Percentiles rank a stretch among this genome's conserved stretches.
These are phyloP conservation scores for Exophiala bonariae DNA, from an alignment of 2,329 filamentous ascomycete species.

Conservation along the genomic window DNA sequence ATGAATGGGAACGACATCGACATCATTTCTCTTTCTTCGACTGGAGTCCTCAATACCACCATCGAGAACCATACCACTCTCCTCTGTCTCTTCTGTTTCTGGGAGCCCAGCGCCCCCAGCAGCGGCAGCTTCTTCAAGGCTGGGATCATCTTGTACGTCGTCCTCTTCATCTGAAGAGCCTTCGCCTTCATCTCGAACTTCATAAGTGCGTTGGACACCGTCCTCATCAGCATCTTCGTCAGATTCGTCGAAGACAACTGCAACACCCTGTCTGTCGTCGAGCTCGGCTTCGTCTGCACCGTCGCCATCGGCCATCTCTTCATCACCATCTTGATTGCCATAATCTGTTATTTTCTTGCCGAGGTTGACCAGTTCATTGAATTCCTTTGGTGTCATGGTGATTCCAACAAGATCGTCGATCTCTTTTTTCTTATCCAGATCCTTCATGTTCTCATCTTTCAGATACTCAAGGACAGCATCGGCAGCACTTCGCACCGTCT, in stretches of 20 bases:
- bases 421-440: slow-evolving; percentile 97
- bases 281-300: slow-evolving; percentile 71
- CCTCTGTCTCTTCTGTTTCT: slow-evolving; percentile 52
- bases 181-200: slow-evolving; percentile 78
- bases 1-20: slow-evolving; percentile 69
- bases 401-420: slow-evolving; percentile 90
- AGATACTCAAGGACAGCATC: slow-evolving; percentile 88
- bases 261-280: slow-evolving; percentile 93
- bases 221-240: slow-evolving; percentile 78
- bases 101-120: slow-evolving; percentile 44
- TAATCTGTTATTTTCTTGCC: slow-evolving; percentile 99
- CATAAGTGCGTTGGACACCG: slow-evolving; percentile 72
- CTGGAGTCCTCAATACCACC: slow-evolving; percentile 54
- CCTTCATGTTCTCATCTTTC: slow-evolving; percentile 94
- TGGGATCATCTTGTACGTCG: slow-evolving; percentile 61
- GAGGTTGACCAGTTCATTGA: slow-evolving; percentile 93
- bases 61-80: slow-evolving; percentile 75
- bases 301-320: slow-evolving; percentile 73
- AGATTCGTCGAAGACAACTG: slow-evolving; percentile 92
- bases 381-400: slow-evolving; percentile 80
- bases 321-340: slow-evolving; percentile 92
- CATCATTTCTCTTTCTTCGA: slow-evolving; percentile 47
- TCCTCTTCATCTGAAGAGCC: slow-evolving; percentile 73
- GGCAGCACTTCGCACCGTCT: slow-evolving; percentile 88
- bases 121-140: slow-evolving; percentile 50